phyloP scores from a whole-genome alignment of 768 basidiomycete genomes.

The Trametes cinnabarina region DNA sequence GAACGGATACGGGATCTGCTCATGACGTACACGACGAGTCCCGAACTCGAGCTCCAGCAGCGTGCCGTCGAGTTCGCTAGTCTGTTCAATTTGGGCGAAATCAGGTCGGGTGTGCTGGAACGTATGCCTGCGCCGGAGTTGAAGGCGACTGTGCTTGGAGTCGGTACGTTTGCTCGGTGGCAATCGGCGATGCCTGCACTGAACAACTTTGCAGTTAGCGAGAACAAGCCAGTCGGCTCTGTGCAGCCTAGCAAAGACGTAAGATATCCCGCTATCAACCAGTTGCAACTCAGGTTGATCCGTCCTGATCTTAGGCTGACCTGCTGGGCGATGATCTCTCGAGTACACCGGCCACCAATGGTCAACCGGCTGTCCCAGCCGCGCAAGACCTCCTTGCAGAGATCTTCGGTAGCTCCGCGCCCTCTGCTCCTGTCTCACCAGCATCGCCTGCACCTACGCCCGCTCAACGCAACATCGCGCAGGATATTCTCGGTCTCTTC shows the following conservation, averaged over 20 bases:
- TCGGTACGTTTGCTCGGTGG: conserved; percentile 51
- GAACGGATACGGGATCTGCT: conserved; percentile 78
- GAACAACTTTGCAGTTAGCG: conserved; percentile 62
- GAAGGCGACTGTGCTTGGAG: conserved; percentile 94
- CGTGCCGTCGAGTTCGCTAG: conserved; percentile 93
- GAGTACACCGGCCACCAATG: conserved; percentile 40
- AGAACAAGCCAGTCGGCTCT: conserved; percentile 94
- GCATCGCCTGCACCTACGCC: conserved; percentile 29
- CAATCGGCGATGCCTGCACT: not conserved
- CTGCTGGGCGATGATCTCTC: conserved; percentile 77
- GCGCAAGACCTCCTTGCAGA: conserved; percentile 86
- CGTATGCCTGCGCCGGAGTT: conserved; percentile 99
- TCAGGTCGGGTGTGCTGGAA: conserved; percentile 84
- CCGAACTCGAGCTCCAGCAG: conserved; percentile 94
- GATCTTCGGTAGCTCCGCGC: conserved; percentile 71
- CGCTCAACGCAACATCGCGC: conserved; percentile 53
- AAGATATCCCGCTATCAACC: conserved; percentile 20
- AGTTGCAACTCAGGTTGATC: not conserved
- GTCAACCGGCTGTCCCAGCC: conserved; percentile 49
- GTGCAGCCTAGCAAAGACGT: conserved; percentile 77
- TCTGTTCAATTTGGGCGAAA: conserved; percentile 74
- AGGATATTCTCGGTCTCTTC: conserved; percentile 92
- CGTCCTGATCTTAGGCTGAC: conserved; percentile 47
- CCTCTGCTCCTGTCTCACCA: conserved; percentile 34
- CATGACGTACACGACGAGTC: conserved; percentile 78